phyloP scores from a whole-genome alignment of 345 rosid species.

The Gossypium herbaceum region DNA sequence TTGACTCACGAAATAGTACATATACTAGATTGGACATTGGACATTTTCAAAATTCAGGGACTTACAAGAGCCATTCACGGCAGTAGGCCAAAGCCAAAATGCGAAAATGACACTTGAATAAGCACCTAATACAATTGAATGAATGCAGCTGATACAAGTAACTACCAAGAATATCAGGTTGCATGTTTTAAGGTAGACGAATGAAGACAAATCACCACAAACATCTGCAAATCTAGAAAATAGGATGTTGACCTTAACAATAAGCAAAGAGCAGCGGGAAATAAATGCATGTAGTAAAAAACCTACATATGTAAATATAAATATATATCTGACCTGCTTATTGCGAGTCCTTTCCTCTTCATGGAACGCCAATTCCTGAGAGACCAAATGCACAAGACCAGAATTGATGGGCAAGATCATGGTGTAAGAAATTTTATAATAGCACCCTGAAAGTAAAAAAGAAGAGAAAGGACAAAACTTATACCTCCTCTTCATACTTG shows the following conservation, averaged over 20 bases:
- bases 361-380: conserved; percentile 79
- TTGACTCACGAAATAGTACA: too few relatives aligned
- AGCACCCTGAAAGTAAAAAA: conserved; percentile 2
- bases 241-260: background rate
- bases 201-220: background rate
- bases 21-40: too few relatives aligned
- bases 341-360: conserved; percentile 84
- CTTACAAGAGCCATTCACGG: too few relatives aligned
- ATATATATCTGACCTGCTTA: conserved; percentile 58
- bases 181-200: background rate
- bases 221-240: conserved; percentile 9
- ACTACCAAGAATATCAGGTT: conserved; percentile 1
- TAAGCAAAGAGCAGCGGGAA: conserved; percentile 10
- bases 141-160: conserved; percentile 3
- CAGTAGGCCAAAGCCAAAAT: too few relatives aligned
- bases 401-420: background rate
- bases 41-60: too few relatives aligned
- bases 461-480: conserved; percentile 9
- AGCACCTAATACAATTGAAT: background rate
- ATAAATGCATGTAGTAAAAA: conserved; percentile 13
- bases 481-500: conserved; percentile 76
- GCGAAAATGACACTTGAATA: background rate
- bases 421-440: conserved; percentile 1
- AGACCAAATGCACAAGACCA: conserved; percentile 21
- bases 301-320: background rate